Percentiles rank a stretch among this genome's conserved stretches.
phyloP scores from a whole-genome alignment of 2,329 filamentous ascomycete species.

The Tolypocladium guangdongense region DNA sequence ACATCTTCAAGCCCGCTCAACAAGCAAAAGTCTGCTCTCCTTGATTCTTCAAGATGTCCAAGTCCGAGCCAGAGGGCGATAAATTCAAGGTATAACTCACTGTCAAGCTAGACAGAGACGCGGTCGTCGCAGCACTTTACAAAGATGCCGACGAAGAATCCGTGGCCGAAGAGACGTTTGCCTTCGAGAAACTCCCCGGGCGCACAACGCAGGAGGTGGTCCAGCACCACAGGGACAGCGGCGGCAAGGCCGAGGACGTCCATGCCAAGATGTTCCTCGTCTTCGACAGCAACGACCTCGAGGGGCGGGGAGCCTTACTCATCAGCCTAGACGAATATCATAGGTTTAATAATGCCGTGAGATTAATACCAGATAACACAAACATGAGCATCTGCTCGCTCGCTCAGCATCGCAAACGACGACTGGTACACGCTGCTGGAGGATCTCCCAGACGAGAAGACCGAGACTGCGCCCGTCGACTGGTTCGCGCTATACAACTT shows the following conservation, averaged over 20 bases:
- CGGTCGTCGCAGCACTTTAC: background rate
- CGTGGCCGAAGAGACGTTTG: background rate
- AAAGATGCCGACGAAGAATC: background rate
- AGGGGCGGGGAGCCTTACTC: background rate
- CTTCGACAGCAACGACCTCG: slow-evolving; percentile 1
- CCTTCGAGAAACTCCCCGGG: background rate
- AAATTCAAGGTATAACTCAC: background rate
- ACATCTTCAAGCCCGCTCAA: too few species aligned
- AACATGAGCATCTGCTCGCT: background rate
- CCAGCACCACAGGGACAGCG: background rate
- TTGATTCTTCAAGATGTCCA: background rate
- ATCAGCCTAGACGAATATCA: slow-evolving; percentile 3
- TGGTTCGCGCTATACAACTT: slow-evolving; percentile 2
- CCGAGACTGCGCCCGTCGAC: background rate
- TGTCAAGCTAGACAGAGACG: background rate
- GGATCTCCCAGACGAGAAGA: background rate
- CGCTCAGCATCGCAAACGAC: slow-evolving; percentile 1
- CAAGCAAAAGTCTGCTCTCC: background rate
- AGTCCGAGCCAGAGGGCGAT: background rate
- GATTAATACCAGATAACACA: background rate
- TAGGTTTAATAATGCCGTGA: slow-evolving; percentile 2
- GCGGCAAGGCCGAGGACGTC: background rate
- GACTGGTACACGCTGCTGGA: slow-evolving; percentile 2
- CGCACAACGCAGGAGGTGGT: background rate
- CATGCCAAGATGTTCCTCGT: slow-evolving; percentile 1